Base-by-base conservation (phyloP, 2,329 filamentous ascomycete genomes). In the Monilinia laxa region DNA sequence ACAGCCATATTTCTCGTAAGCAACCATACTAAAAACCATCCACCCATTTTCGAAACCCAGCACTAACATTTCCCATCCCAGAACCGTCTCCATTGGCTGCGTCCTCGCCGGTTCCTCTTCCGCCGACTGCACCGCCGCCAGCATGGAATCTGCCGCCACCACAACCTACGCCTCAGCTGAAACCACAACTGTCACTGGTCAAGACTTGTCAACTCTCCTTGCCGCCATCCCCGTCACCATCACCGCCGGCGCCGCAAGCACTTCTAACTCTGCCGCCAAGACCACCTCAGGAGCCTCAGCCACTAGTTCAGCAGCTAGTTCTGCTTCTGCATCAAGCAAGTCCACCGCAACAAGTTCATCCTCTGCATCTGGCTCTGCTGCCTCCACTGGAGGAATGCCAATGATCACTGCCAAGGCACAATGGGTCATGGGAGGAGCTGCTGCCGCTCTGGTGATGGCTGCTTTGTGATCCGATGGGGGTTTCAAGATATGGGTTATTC, bases 401-500 rank as follows among this genome's bases (percentile, higher is more conserved):
- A 71, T 72, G 72, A 67, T 71, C 35, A 74, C 72, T 62, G 70
- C 70, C 7, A 73, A 71, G 57, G 71, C 71, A 49, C 63, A 66
- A 47, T 73, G 72, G 71, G 52, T 69, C 55, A 11, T 73, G 42
- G 71, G 71, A 40, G 72, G 71, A 58, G 70, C 70, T 2, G 73
- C 71, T 5, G 72, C 67, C 9, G 73, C 25, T 80, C 71, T 70
- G 49, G 73, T 68, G n/a, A 66, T 70, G 53, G 71, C 70, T 38
- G 72, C 68, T 3, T 62, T 73, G 66, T 72, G 65, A 65, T 42
- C 20, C 20, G 53, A 16, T 2, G 51, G 23, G 35, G 5, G 6
- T 9, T 14, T 12, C 12, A 4, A 16, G 49, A 38, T n/a, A 18
- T 6, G 1, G 5, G 11, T 23, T 10, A 9, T 12, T 2, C 40